Conservation (phyloP, 1,284 basidiomycete species). For the Sanguinoderma infundibulare region DNA sequence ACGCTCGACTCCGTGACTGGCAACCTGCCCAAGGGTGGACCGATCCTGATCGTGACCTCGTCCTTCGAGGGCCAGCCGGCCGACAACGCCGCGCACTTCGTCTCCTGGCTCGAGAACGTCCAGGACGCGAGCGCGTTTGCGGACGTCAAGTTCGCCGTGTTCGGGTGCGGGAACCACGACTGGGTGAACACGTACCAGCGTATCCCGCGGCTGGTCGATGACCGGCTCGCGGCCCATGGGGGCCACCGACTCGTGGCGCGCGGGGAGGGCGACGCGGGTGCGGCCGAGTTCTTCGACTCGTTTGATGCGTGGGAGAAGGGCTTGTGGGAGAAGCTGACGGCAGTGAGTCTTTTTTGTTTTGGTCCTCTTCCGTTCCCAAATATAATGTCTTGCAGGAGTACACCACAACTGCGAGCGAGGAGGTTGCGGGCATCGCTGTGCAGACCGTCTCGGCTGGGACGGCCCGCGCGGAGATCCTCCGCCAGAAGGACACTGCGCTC, state of each 20-base stretch:
- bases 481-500: conserved; percentile 45
- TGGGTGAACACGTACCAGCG: conserved; percentile 56
- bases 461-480: conserved; percentile 41
- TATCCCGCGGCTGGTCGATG: conserved; percentile 51
- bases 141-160: conserved; percentile 49
- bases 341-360: conserved; percentile 30
- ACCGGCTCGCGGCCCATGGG: conserved; percentile 42
- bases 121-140: conserved; percentile 34
- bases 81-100: conserved; percentile 52
- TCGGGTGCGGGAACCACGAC: conserved; percentile 58
- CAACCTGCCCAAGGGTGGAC: conserved; percentile 48
- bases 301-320: conserved; percentile 52
- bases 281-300: conserved; percentile 47
- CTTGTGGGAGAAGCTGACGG: conserved; percentile 44
- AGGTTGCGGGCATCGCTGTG: conserved; percentile 30
- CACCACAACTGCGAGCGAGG: conserved; percentile 22
- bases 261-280: conserved; percentile 49
- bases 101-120: conserved; percentile 43
- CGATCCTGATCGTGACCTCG: conserved; percentile 52
- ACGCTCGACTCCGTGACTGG: conserved; percentile 47
- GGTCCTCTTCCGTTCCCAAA: background rate
- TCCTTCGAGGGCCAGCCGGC: conserved; percentile 56
- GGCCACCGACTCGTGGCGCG: conserved; percentile 45
- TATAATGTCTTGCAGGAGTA: conserved; percentile 34
- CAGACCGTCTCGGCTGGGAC: conserved; percentile 41